These are phyloP conservation scores for Blastocladiella britannica DNA, from an alignment of 192 early-diverging fungal species.

Conservation along the genomic window DNA sequence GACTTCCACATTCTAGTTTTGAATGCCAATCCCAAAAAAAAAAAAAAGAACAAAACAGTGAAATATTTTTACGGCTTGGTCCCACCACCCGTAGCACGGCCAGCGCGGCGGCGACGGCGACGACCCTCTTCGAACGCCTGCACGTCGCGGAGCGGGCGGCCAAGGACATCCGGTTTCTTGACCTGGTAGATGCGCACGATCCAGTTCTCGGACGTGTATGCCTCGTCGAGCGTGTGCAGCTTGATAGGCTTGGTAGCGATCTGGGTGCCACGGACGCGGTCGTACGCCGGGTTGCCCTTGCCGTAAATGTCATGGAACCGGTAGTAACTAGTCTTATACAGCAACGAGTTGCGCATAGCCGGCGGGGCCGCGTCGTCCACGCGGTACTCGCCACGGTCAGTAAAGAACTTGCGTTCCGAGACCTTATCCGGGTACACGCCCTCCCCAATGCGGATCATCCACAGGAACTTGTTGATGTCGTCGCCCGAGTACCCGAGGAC, in stretches of 20 bases:
- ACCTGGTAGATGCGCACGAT: constrained; percentile 98
- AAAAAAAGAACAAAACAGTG: too few relatives aligned
- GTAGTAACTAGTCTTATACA: constrained; percentile 98
- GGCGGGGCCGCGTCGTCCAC: constrained; percentile 73
- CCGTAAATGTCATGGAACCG: constrained; percentile 78
- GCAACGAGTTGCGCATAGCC: constrained; percentile 75
- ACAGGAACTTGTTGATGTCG: constrained; percentile 99
- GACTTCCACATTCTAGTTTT: too few relatives aligned
- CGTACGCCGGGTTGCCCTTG: constrained; percentile 35
- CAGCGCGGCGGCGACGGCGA: constrained; percentile 4
- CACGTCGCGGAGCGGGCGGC: constrained; percentile 48
- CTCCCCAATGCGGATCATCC: constrained; percentile 99
- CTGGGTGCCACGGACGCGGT: constrained; percentile 62
- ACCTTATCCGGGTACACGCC: constrained; percentile 93
- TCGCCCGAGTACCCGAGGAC: constrained; percentile 95
- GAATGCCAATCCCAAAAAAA: too few relatives aligned
- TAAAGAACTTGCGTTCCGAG: constrained; percentile 75
- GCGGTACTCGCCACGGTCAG: constrained; percentile 66
- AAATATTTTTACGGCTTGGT: too few relatives aligned
- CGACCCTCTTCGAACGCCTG: constrained; percentile 29
- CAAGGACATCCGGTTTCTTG: constrained; percentile 85
- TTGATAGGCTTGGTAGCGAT: constrained; percentile 60
- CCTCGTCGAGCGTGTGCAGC: constrained; percentile 76
- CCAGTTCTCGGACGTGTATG: constrained; percentile 84
- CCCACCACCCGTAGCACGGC: too few relatives aligned